These are phyloP conservation scores for Chaetomiaceae sp. DNA, from an alignment of 2,329 filamentous ascomycete genomes.

Conservation along the genomic window DNA sequence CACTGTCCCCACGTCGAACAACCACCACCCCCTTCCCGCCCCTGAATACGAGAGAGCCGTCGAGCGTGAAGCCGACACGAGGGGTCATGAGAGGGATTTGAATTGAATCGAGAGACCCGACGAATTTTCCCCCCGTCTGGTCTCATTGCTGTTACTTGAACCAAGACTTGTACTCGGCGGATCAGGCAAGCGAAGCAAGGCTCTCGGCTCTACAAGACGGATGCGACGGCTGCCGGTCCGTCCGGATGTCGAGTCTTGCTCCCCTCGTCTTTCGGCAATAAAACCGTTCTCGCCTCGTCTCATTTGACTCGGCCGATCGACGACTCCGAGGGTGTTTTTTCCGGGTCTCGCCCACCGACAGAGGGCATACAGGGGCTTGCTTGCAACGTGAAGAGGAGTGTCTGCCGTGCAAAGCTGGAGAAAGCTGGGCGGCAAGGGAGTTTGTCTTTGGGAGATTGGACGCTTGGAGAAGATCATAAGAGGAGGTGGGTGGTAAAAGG, in stretches of 20 bases:
- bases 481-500: not conserved
- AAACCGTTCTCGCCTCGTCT: not conserved
- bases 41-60: not conserved
- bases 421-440: no score
- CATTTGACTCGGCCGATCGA: not conserved
- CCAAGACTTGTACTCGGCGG: not conserved
- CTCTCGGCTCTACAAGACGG: not conserved
- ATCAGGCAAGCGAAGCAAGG: not conserved
- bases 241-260: not conserved
- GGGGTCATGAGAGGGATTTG: not conserved
- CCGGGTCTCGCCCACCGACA: no score
- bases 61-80: not conserved
- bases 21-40: not conserved
- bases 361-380: no score
- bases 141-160: not conserved
- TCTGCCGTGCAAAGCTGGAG: no score
- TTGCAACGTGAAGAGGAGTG: no score
- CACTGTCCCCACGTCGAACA: conserved; percentile 1
- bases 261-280: not conserved
- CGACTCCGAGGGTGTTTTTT: not conserved
- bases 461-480: not conserved
- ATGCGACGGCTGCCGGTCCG: not conserved
- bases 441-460: no score
- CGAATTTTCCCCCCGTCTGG: not conserved
- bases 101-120: not conserved